A percentile compares a stretch with the other conserved stretches of the same genome.
Conservation (phyloP, 108 stramenopile species). For the Cyclotella distinguenda region DNA sequence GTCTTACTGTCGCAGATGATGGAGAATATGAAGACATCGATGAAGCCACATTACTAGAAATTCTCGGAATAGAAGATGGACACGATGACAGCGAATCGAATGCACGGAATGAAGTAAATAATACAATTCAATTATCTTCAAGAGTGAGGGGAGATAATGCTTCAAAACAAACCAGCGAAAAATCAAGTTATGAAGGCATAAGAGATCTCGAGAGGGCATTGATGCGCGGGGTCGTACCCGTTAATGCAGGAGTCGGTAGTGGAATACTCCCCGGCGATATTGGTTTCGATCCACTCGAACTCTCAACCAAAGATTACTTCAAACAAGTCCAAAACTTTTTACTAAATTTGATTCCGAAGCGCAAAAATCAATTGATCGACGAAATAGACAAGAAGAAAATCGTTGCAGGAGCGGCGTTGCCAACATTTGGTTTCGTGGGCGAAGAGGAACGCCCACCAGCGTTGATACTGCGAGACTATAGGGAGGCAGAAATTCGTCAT, state of each 20-base stretch:
- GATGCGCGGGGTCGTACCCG: conserved; percentile 63
- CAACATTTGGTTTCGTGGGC: conserved; percentile 31
- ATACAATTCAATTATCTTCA: conserved; percentile 9
- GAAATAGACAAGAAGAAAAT: conserved; percentile 13
- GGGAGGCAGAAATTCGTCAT: conserved; percentile 90
- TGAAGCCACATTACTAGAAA: conserved; percentile 43
- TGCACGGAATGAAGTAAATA: not conserved
- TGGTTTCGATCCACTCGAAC: conserved; percentile 80
- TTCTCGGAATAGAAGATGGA: conserved; percentile 32
- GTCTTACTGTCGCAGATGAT: conserved; percentile 1
- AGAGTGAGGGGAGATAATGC: too few species aligned
- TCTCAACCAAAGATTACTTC: conserved; percentile 74
- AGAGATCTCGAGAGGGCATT: conserved; percentile 70
- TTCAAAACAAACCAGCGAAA: too few species aligned
- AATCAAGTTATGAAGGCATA: conserved; percentile 47
- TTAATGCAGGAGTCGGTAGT: conserved; percentile 74
- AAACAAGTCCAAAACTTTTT: conserved; percentile 55
- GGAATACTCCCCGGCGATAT: conserved; percentile 80
- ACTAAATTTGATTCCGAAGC: conserved; percentile 52
- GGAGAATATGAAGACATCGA: conserved; percentile 34
- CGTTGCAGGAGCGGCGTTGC: conserved; percentile 29
- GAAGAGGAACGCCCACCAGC: conserved; percentile 62
- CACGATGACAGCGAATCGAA: conserved; percentile 19
- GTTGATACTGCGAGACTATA: conserved; percentile 79
- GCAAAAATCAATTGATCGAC: conserved; percentile 21